Evolutionary conservation across 345 rosid species (phyloP).

Genomic region (Camelina neglecta): DNA sequence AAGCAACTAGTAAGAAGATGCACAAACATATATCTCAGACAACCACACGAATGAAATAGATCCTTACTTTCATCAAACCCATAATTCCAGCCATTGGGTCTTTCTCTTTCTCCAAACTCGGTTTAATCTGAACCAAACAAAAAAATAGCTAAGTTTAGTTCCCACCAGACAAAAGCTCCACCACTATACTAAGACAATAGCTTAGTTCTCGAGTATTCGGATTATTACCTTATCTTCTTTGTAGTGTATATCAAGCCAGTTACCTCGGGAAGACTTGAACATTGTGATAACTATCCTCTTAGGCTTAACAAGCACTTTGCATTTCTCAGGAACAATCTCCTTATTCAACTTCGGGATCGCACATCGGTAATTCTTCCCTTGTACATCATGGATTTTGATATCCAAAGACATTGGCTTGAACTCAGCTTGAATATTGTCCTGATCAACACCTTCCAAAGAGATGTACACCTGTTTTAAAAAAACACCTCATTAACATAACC

Average conservation of each 20-base stretch:
- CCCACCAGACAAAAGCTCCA: not conserved
- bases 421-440: slow-evolving; percentile 72
- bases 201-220: not conserved
- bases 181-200: not conserved
- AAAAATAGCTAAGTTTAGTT: not conserved
- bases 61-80: slow-evolving; percentile 88
- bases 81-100: slow-evolving; percentile 99
- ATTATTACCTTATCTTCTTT: slow-evolving; percentile 89
- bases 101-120: slow-evolving; percentile 66
- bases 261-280: slow-evolving; percentile 78
- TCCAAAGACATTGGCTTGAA: slow-evolving; percentile 71
- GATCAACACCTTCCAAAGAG: slow-evolving; percentile 75
- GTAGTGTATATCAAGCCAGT: slow-evolving; percentile 84
- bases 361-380: slow-evolving; percentile 83
- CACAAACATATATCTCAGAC: not conserved
- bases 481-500: not conserved
- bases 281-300: slow-evolving; percentile 66
- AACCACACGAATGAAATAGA: too few species aligned
- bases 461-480: slow-evolving; percentile 60
- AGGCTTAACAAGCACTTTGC: slow-evolving; percentile 78
- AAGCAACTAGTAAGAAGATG: not conserved
- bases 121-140: slow-evolving; percentile 64
- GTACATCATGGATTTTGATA: slow-evolving; percentile 74
- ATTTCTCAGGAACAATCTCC: slow-evolving; percentile 82
- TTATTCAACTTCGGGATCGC: slow-evolving; percentile 71